Percentiles rank a stretch among this genome's conserved stretches.
Conservation (phyloP, 176 grass and related monocot genomes). For the Themeda triandra region DNA sequence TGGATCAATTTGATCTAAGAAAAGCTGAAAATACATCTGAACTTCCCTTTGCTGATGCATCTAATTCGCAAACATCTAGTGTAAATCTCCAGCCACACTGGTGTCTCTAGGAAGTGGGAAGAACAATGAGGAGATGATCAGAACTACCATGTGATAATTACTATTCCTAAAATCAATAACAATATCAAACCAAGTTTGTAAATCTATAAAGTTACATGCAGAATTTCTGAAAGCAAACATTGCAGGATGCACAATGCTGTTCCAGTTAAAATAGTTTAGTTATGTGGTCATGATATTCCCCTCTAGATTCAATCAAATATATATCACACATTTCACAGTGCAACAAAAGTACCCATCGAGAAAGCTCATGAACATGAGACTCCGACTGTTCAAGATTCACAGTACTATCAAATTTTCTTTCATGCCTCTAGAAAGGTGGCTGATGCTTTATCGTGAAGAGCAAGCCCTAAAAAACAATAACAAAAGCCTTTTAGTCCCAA, state of each 20-base stretch:
- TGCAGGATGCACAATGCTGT: neutral
- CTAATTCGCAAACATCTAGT: neutral
- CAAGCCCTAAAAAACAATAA: neutral
- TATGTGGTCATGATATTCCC: neutral
- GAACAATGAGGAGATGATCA: neutral
- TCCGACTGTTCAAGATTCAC: neutral
- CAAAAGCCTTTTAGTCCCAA: neutral
- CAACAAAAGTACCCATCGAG: no score
- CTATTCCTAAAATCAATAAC: neutral
- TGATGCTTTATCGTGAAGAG: neutral
- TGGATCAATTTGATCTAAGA: neutral
- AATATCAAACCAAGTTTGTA: neutral
- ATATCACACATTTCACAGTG: neutral
- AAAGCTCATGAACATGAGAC: neutral
- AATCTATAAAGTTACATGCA: neutral
- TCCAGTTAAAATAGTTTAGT: neutral
- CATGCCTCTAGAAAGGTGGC: neutral
- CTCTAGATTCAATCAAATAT: neutral
- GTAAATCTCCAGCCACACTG: neutral
- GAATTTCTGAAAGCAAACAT: neutral
- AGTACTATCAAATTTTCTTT: neutral
- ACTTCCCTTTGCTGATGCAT: neutral
- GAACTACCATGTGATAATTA: neutral
- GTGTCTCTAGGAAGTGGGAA: neutral
- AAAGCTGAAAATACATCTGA: neutral